Evolutionary conservation across 176 grass and related monocot species (phyloP).

Genomic region (Hyparrhenia diplandra): DNA sequence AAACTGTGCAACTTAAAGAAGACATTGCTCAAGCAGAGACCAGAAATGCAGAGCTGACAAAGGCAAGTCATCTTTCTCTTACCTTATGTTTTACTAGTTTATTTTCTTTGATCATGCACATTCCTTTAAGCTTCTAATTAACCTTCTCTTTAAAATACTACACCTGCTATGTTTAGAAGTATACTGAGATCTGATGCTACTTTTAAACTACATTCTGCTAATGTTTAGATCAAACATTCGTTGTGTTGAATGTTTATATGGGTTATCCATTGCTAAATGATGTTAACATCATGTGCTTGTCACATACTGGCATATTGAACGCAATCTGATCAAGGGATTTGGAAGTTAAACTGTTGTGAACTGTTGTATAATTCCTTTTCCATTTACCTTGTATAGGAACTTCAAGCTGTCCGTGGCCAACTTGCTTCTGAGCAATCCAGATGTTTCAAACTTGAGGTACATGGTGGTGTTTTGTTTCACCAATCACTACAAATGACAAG

Average conservation of each 20-base stretch:
- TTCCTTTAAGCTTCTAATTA: background rate
- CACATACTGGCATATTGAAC: background rate
- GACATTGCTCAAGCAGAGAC: slow-evolving; percentile 74
- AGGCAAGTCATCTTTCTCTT: slow-evolving; percentile 45
- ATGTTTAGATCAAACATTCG: background rate
- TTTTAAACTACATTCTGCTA: background rate
- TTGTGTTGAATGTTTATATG: background rate
- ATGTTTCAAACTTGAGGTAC: slow-evolving; percentile 99
- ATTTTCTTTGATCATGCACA: background rate
- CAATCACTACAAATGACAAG: background rate
- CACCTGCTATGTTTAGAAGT: background rate
- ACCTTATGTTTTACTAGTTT: background rate
- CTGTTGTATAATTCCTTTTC: background rate
- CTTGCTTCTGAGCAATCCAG: slow-evolving; percentile 96
- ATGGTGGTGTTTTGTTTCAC: background rate
- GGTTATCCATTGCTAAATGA: background rate
- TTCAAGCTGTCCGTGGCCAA: slow-evolving; percentile 91
- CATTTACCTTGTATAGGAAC: slow-evolving; percentile 60
- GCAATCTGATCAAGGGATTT: background rate
- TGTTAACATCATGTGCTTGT: background rate
- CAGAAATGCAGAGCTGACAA: slow-evolving; percentile 81
- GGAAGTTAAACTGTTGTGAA: background rate
- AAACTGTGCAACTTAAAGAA: slow-evolving; percentile 80
- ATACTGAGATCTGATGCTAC: background rate
- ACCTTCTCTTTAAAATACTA: background rate